Percentiles rank a stretch among this genome's conserved stretches.
Evolutionary conservation across 495 filamentous ascomycete genomes (phyloP).

Genomic region (Elaphomyces granulatus): DNA sequence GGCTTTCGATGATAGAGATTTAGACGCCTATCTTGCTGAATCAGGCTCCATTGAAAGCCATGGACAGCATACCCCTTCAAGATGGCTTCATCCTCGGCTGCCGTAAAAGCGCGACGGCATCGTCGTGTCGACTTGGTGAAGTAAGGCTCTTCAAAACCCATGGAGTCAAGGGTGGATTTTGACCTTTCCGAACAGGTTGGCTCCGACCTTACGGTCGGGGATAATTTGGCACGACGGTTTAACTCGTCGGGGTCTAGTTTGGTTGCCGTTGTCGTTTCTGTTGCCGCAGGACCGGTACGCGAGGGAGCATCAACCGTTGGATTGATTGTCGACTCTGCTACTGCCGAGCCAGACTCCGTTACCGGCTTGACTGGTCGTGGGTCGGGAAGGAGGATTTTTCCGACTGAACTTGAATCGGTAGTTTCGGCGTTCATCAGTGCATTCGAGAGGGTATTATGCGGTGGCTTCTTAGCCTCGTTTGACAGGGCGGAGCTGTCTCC

Average conservation of each 20-base stretch:
- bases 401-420: constrained; percentile 12
- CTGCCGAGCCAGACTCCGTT: constrained; percentile 5
- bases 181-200: constrained; percentile 16
- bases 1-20: constrained; percentile 51
- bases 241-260: neutral
- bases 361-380: constrained; percentile 5
- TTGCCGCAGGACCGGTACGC: constrained; percentile 5
- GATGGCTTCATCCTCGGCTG: constrained; percentile 62
- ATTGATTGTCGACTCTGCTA: neutral
- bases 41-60: constrained; percentile 68
- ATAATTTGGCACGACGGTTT: constrained; percentile 1
- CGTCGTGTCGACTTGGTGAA: constrained; percentile 26
- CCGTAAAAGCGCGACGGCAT: constrained; percentile 47
- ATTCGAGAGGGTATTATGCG: constrained; percentile 27
- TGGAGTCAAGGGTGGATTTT: constrained; percentile 18
- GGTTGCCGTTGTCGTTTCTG: neutral
- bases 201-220: constrained; percentile 3
- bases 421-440: constrained; percentile 23
- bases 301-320: neutral
- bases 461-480: constrained; percentile 32
- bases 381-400: constrained; percentile 17
- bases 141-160: constrained; percentile 27
- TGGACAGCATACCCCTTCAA: constrained; percentile 60
- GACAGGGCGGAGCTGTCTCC: constrained; percentile 24
- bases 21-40: constrained; percentile 55